Percentiles rank a stretch among this genome's conserved stretches.
Conservation (phyloP, 345 rosid genomes). For the Eucalyptus cloeziana region DNA sequence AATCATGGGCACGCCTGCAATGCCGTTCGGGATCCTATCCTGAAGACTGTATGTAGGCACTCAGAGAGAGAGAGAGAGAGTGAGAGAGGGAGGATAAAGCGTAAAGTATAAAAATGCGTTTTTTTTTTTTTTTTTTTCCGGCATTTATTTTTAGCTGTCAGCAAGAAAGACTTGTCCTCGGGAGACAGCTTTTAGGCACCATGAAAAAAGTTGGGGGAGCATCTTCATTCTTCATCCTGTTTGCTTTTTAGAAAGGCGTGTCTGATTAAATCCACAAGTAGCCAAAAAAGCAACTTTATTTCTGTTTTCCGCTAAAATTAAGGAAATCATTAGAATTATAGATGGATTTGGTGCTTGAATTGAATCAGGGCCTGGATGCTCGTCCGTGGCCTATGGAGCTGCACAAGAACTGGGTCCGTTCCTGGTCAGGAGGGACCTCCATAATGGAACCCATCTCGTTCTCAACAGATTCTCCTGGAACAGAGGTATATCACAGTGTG, state of each 20-base stretch:
- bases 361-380: slow-evolving; percentile 72
- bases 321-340: not conserved
- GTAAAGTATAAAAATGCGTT: not conserved
- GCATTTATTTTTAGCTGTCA: not conserved
- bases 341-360: not conserved
- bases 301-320: not conserved
- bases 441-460: slow-evolving; percentile 9
- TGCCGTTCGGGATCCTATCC: not conserved
- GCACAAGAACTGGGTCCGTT: slow-evolving; percentile 79
- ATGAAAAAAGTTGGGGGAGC: not conserved
- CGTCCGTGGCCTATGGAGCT: slow-evolving; percentile 70
- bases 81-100: not conserved
- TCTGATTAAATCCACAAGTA: not conserved
- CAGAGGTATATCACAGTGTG: slow-evolving; percentile 18
- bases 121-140: not conserved
- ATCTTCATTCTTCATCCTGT: not conserved
- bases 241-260: not conserved
- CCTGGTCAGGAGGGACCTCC: slow-evolving; percentile 16
- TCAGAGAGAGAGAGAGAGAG: not conserved
- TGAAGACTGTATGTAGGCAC: not conserved
- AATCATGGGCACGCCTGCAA: not conserved
- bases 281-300: not conserved
- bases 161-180: not conserved
- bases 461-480: slow-evolving; percentile 57
- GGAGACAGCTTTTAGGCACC: not conserved